Evolutionary conservation across 129 eudicot genomes (phyloP).

Genomic region (Oenanthe sinensis): DNA sequence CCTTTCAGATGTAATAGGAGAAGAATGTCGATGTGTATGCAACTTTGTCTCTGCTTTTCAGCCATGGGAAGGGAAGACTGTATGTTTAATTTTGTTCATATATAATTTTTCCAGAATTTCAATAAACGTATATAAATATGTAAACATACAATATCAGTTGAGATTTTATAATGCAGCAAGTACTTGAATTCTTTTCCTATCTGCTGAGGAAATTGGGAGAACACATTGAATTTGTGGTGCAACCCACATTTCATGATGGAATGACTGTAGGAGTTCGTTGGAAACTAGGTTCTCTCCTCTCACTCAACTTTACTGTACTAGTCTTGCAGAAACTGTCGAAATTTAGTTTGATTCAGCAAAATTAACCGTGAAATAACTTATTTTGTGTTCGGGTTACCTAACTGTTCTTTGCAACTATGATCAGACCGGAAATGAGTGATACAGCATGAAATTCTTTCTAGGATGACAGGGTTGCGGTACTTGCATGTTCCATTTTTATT

Average conservation of each 20-base stretch:
- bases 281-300: conserved; percentile 46
- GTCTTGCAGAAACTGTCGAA: background rate
- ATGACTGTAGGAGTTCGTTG: conserved; percentile 67
- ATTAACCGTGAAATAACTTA: background rate
- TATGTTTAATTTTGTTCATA: conserved; percentile 1
- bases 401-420: background rate
- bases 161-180: conserved; percentile 39
- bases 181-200: conserved; percentile 47
- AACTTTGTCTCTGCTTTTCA: conserved; percentile 37
- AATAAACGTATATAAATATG: background rate
- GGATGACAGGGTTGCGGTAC: background rate
- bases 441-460: background rate
- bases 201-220: conserved; percentile 41
- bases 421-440: background rate
- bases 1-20: conserved; percentile 63
- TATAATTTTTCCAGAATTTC: background rate
- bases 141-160: background rate
- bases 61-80: conserved; percentile 60
- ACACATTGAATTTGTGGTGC: conserved; percentile 55
- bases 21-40: conserved; percentile 60
- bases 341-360: background rate
- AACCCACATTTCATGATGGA: conserved; percentile 59
- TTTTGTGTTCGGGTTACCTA: background rate
- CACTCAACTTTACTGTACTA: background rate
- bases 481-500: background rate